phyloP scores from a whole-genome alignment of 805 yeast species.

The Suhomyces tanzawaensis region DNA sequence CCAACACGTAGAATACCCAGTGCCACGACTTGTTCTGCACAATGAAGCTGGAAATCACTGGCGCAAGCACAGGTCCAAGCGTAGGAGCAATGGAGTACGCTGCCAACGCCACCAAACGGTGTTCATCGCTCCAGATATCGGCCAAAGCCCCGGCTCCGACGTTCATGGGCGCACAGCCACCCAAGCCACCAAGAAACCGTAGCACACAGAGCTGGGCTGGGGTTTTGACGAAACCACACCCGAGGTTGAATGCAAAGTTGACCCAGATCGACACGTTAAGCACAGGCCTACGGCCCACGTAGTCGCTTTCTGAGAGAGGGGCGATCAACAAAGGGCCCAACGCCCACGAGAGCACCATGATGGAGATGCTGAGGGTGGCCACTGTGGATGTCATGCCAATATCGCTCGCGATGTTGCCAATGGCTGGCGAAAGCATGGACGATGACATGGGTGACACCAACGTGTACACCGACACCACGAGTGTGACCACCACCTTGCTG shows the following conservation, averaged over 20 bases:
- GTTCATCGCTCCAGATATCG: conserved; percentile 34
- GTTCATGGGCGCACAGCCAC: conserved; percentile 38
- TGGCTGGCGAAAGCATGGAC: conserved; percentile 39
- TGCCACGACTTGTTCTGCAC: conserved; percentile 33
- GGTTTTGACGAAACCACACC: conserved; percentile 34
- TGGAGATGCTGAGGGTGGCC: conserved; percentile 32
- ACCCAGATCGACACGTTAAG: conserved; percentile 35
- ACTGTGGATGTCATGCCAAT: conserved; percentile 28
- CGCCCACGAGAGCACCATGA: conserved; percentile 40
- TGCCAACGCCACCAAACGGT: conserved; percentile 35
- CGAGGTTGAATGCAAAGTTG: conserved; percentile 32
- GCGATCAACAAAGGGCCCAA: conserved; percentile 39
- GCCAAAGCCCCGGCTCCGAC: conserved; percentile 40
- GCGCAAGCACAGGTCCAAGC: conserved; percentile 39
- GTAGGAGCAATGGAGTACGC: conserved; percentile 37
- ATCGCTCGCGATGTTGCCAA: conserved; percentile 25
- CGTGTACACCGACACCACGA: conserved; percentile 34
- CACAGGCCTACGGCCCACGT: conserved; percentile 34
- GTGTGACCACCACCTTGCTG: conserved; percentile 21
- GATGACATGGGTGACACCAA: conserved; percentile 42
- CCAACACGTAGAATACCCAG: conserved; percentile 36
- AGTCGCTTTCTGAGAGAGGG: conserved; percentile 37
- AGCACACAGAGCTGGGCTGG: conserved; percentile 33
- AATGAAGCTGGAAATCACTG: conserved; percentile 36
- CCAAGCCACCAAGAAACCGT: conserved; percentile 36